Base-by-base conservation (phyloP, 768 basidiomycete species). In the Mycena leptocephala region DNA sequence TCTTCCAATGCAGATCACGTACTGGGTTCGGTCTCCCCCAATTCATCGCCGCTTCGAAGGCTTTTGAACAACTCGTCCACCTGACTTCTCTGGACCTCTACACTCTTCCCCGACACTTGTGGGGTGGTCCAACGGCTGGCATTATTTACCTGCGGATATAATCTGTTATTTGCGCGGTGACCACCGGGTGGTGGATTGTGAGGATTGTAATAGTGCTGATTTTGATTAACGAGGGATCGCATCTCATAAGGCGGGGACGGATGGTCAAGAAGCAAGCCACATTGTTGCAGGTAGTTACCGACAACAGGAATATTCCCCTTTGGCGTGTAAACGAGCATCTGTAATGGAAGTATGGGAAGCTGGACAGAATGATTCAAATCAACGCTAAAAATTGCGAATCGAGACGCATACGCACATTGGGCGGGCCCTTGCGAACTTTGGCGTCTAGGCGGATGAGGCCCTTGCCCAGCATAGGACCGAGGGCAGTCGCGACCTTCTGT, bases 1-100 rank as follows among this genome's bases (percentile, higher is more conserved):
- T 76, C 68, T 74, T 77, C 64, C 78, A 41, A 78, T 63, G 43
- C 68, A 65, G 71, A 28, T 66, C 58, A 78, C 93, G 81, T 83
- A 98, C 97, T 88, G 67, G 97, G 92, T 83, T 97, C 94, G 2
- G 95, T 96, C 84, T 99, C 96, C 13, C 87, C 83, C 28, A 99
- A 86, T 78, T 99, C 97, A 76, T 95, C 96, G 22, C 96, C 97
- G 78, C 93, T 93, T 83, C 94, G 94, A 79, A 99, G 81, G 79
- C 90, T 96, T 86, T 95, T 94, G 88, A 99, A 99, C 1, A 99
- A 88, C 78, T 98, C 95, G 78, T 99, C 97, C 18, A 99, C 94
- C 82, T 99, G 97, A 82, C 92, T 95, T 78, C 97, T 89, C 84
- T 98, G 97, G 43, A 98, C 92, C 82, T 98, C 97, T 9, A 97